Percentiles rank a stretch among this genome's conserved stretches.
phyloP scores from a whole-genome alignment of 805 yeast species.

The Schizosaccharomyces lindneri region DNA sequence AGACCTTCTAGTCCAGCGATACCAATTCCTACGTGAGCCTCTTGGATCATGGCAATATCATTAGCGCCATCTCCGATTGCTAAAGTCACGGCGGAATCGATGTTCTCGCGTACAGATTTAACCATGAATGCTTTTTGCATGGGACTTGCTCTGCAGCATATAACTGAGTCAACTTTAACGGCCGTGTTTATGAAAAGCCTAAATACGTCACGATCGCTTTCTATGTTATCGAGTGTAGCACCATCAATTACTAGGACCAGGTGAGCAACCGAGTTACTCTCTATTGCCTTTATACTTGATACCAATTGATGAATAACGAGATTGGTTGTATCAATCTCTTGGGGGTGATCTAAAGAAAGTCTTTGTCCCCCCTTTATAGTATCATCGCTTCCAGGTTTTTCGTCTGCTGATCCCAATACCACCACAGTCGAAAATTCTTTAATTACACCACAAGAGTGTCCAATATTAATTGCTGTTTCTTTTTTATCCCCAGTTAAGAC shows the following conservation, averaged over 20 bases:
- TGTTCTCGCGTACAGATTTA: constrained; percentile 42
- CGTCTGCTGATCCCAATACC: constrained; percentile 24
- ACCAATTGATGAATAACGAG: constrained; percentile 51
- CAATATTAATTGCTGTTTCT: constrained; percentile 93
- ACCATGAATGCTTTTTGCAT: constrained; percentile 89
- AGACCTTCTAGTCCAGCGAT: constrained; percentile 93
- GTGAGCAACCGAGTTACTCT: constrained; percentile 61
- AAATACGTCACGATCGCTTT: constrained; percentile 45
- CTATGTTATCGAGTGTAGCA: constrained; percentile 50
- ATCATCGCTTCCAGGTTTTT: background rate
- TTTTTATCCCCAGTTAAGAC: constrained; percentile 96
- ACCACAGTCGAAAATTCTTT: constrained; percentile 81
- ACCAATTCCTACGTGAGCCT: constrained; percentile 94
- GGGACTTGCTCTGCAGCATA: constrained; percentile 91
- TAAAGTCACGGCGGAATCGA: constrained; percentile 49
- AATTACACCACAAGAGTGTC: constrained; percentile 77
- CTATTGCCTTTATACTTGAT: constrained; percentile 22
- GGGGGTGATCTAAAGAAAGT: background rate
- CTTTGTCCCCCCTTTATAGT: background rate
- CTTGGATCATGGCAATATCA: constrained; percentile 96
- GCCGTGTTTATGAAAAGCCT: constrained; percentile 65
- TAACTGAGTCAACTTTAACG: constrained; percentile 66
- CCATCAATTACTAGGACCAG: constrained; percentile 91
- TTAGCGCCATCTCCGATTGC: constrained; percentile 99
- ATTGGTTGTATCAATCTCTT: constrained; percentile 32